Evolutionary conservation across 164 flowering plant genomes (phyloP).

Genomic region (Vitis cinerea): DNA sequence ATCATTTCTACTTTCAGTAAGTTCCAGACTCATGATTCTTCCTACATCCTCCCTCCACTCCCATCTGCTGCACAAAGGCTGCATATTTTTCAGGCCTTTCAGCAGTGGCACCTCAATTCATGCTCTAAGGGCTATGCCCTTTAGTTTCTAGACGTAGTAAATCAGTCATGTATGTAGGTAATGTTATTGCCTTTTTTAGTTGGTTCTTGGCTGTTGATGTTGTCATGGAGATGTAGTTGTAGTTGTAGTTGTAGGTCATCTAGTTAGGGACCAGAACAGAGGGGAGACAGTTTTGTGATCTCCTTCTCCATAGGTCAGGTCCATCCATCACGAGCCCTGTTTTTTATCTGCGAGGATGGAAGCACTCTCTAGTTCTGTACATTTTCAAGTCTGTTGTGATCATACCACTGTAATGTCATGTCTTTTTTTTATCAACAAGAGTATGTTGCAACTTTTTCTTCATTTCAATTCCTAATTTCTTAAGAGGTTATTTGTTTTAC

Average conservation of each 20-base stretch:
- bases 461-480: not conserved
- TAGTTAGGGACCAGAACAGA: constrained; percentile 12
- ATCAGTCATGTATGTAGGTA: not conserved
- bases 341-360: constrained; percentile 22
- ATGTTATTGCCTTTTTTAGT: not conserved
- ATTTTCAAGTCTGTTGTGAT: not conserved
- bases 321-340: constrained; percentile 23
- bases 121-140: not conserved
- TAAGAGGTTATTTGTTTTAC: no score
- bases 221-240: not conserved
- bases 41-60: constrained; percentile 1
- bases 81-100: constrained; percentile 38
- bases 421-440: not conserved
- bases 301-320: constrained; percentile 19
- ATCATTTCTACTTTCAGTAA: not conserved
- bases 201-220: not conserved
- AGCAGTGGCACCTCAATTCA: constrained; percentile 5
- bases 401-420: not conserved
- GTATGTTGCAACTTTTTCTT: not conserved
- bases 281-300: constrained; percentile 58
- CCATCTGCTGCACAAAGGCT: constrained; percentile 30
- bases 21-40: not conserved
- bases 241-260: not conserved
- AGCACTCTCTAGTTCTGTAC: constrained; percentile 5
- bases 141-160: not conserved